These are phyloP conservation scores for Aspergillus amoenus DNA, from an alignment of 2,329 filamentous ascomycete genomes.

Conservation along the genomic window DNA sequence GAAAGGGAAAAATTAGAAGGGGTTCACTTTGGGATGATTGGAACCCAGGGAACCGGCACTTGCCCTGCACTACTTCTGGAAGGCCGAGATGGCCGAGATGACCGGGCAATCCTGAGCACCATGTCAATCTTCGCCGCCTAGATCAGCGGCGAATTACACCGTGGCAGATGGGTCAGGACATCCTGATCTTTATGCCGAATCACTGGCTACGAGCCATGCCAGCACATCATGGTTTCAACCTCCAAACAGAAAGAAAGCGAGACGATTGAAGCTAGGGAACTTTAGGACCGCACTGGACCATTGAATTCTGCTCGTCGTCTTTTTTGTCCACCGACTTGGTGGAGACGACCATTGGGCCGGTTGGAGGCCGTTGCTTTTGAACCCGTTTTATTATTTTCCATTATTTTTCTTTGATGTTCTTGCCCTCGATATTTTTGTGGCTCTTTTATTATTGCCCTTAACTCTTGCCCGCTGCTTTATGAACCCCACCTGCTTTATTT, in stretches of 20 bases:
- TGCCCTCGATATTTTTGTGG: conserved; percentile 8
- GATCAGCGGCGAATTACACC: conserved; percentile 40
- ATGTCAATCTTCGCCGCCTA: conserved; percentile 32
- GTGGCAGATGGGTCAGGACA: conserved; percentile 50
- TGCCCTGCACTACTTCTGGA: conserved; percentile 20
- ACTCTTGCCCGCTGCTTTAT: conserved; percentile 17
- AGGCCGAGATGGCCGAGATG: conserved; percentile 19
- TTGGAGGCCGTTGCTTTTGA: conserved; percentile 16
- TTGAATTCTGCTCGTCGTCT: conserved; percentile 13
- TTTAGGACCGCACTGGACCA: conserved; percentile 18
- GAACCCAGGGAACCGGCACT: conserved; percentile 18
- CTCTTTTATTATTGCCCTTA: conserved; percentile 12
- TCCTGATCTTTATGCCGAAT: conserved; percentile 58
- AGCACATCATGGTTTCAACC: conserved; percentile 67
- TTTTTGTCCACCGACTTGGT: conserved; percentile 14
- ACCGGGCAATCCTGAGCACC: conserved; percentile 19
- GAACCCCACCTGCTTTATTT: conserved; percentile 34
- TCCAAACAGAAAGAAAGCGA: conserved; percentile 18
- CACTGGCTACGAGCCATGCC: conserved; percentile 84
- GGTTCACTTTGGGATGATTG: conserved; percentile 9
- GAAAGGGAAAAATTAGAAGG: background rate
- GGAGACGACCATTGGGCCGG: conserved; percentile 22
- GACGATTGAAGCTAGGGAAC: conserved; percentile 17
- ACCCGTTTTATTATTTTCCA: conserved; percentile 13
- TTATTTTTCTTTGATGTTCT: conserved; percentile 11